Base-by-base conservation (phyloP, 2,329 filamentous ascomycete species). In the Cladophialophora bantiana region DNA sequence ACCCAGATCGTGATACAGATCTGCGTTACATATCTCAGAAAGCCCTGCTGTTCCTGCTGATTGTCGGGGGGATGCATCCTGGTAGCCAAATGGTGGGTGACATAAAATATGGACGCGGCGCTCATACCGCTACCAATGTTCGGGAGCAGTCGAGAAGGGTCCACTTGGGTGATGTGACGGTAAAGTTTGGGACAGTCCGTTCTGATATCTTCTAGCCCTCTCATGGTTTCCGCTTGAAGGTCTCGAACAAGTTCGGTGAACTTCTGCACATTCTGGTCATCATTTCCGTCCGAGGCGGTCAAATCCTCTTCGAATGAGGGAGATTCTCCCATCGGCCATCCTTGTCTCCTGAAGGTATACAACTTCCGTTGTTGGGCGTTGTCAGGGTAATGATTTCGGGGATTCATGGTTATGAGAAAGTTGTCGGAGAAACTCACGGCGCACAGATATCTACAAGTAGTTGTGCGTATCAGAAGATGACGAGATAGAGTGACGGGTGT, bases 1-100 rank as follows among this genome's bases (percentile, higher is more conserved):
- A 10, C 34, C 59, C 48, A 62, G 9, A 62, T n/a, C 2, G 59
- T 62, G 48, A 62, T 62, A 35, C 48, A 53, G 10, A 62, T 62
- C n/a, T 62, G 59, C 7, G 59, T 36, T 15, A 62, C 26, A 32
- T 32, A 53, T 9, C 31, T 40, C 45, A 62, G 31, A 20, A 53
- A 62, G 31, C 31, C 20, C 9, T 62, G 26, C 26, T 2, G 45
- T 54, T 35, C 3, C 20, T 26, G 32, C 32, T 40, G 34, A 10
- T 15, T 40, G 1, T 40, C 20, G 10, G 53, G 53, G 7, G 53
- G 18, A 15, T 55, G 10, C n/a, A 53, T 54, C 34, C 32, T 52
- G 10, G 32, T 32, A 15, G 34, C n/a, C 34, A 54, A 32, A 18
- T 38, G 48, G 13, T 53, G 18, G 48, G 54, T 62, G 59, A 62